These are phyloP conservation scores for Trifolium repens DNA, from an alignment of 306 rosid genomes.

Conservation along the genomic window DNA sequence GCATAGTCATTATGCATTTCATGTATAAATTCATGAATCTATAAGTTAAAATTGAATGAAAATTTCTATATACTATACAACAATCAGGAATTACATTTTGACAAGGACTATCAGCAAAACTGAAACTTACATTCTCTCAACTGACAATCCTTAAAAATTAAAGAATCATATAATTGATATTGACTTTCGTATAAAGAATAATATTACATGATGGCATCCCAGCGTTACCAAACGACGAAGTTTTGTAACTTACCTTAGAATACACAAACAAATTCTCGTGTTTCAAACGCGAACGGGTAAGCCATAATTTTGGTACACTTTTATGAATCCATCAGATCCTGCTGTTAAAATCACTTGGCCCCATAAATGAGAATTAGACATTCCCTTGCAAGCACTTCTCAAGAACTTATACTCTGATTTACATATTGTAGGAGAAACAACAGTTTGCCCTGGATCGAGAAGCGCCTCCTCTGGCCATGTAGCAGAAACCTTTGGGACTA, in stretches of 20 bases:
- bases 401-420: constrained; percentile 76
- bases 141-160: constrained; percentile 57
- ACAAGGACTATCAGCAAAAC: constrained; percentile 50
- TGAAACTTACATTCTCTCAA: constrained; percentile 38
- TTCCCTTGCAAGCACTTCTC: constrained; percentile 72
- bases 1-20: not conserved
- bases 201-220: constrained; percentile 44
- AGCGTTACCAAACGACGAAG: not conserved
- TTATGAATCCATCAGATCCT: constrained; percentile 80
- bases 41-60: constrained; percentile 34
- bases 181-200: constrained; percentile 51
- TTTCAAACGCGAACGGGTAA: constrained; percentile 62
- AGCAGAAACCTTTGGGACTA: constrained; percentile 67
- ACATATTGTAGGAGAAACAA: constrained; percentile 52
- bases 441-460: constrained; percentile 46
- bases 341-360: constrained; percentile 82
- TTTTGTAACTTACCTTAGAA: constrained; percentile 28
- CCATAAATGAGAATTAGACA: constrained; percentile 75
- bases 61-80: constrained; percentile 45
- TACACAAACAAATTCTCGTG: constrained; percentile 21
- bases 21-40: constrained; percentile 16
- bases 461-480: constrained; percentile 87
- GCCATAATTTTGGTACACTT: constrained; percentile 77
- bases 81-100: constrained; percentile 38
- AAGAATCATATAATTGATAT: constrained; percentile 62